Evolutionary conservation across 2,329 filamentous ascomycete genomes (phyloP), one percentile per base, ranked within the genome.

Genomic region (Coniochaeta sp.): DNA sequence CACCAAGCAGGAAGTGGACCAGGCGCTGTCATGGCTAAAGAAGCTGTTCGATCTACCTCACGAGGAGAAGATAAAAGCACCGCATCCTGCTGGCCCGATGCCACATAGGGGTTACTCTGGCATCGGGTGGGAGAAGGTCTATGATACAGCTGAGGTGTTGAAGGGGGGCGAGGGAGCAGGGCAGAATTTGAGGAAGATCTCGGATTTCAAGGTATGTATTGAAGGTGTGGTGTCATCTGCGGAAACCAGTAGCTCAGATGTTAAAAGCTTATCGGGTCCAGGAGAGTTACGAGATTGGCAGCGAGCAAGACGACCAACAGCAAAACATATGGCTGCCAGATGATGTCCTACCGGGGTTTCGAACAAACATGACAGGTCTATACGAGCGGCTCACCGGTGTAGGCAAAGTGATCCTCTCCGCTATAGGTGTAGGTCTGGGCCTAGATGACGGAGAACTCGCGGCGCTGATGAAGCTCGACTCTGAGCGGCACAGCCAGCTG

Each of bases 281-380:
- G 57, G 61, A 62, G 44, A 62, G 74, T 34, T 78, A 78, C 59
- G 79, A 81, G 56, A 74, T 80, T 17, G 79, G 79, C 10, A 75
- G 74, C 57, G 71, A 77, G 40, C 59, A 72, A 8, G 77, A 80
- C 60, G 65, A 68, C 4, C 69, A 74, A 1, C 73, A 77, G 59
- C 72, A 73, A 28, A 81, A 81, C 62, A 74, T 78, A 38, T 81
- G 79, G 79, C 67, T 79, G 0, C 77, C 77, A 0, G 75, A 80
- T 4, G 66, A 72, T 5, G 70, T 72, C 1, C 70, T 81, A 1
- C 77, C 78, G 0, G 73, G 73, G 3, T 81, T 81, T 63, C 72
- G 72, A 16, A 58, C 19, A 0, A 74, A 74, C 58, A 73, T 73
- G 68, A 69, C 65, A 14, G 28, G 58, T 5, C 71, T 75, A 58